A percentile compares a stretch with the other conserved stretches of the same genome.
phyloP scores from a whole-genome alignment of 352 stramenopile species.

The Phytophthora tentaculata region DNA sequence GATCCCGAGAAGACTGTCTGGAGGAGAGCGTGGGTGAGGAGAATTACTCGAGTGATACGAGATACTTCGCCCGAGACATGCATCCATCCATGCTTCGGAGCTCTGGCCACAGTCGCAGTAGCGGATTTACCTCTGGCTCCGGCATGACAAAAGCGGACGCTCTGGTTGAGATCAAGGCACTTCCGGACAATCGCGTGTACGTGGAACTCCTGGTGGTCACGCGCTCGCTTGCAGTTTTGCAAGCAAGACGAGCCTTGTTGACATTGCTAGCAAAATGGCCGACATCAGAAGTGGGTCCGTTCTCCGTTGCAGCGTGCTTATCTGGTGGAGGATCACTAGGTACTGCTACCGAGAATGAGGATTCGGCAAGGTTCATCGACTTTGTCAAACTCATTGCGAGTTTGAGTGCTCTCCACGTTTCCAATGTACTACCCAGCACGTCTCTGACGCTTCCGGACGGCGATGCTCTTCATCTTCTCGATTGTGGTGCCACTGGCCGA shows the following conservation, averaged over 20 bases:
- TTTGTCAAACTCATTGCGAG: constrained; percentile 88
- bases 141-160: constrained; percentile 69
- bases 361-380: constrained; percentile 69
- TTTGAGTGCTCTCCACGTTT: constrained; percentile 57
- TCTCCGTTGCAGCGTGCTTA: constrained; percentile 62
- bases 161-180: constrained; percentile 76
- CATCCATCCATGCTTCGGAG: constrained; percentile 77
- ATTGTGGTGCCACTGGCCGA: constrained; percentile 64
- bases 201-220: constrained; percentile 80
- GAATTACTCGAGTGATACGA: constrained; percentile 76
- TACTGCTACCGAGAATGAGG: constrained; percentile 29
- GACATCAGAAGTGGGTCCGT: constrained; percentile 53
- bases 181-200: constrained; percentile 81
- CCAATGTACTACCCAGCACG: constrained; percentile 33
- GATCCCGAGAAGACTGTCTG: constrained; percentile 80
- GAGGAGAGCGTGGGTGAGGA: constrained; percentile 88
- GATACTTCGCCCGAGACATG: constrained; percentile 82
- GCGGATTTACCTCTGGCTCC: constrained; percentile 42
- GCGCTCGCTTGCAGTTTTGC: constrained; percentile 80
- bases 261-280: constrained; percentile 86
- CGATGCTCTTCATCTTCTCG: constrained; percentile 59
- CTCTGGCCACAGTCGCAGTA: constrained; percentile 53
- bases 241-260: constrained; percentile 75
- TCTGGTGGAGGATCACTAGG: constrained; percentile 12
- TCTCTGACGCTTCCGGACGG: constrained; percentile 40